Percentiles rank a stretch among this genome's conserved stretches.
Evolutionary conservation across 2,329 filamentous ascomycete species (phyloP).

Genomic region (Epichloe sylvatica): DNA sequence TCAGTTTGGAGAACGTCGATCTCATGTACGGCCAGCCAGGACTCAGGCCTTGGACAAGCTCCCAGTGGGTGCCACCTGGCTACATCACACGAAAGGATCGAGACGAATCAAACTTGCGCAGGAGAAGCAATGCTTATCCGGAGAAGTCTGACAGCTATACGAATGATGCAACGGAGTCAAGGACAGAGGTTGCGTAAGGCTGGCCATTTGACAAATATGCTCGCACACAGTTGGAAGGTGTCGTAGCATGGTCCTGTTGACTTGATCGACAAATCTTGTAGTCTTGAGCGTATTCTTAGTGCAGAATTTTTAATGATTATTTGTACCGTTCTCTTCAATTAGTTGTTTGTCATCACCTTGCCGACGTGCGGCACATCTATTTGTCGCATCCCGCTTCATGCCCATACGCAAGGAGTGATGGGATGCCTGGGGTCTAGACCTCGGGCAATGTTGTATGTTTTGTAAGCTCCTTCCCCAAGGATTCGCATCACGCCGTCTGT

Average conservation of each 20-base stretch:
- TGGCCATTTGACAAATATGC: background rate
- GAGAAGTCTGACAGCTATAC: conserved; percentile 6
- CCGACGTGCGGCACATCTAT: too few species aligned
- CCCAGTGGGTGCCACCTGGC: conserved; percentile 36
- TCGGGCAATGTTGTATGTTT: too few species aligned
- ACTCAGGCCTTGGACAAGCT: conserved; percentile 48
- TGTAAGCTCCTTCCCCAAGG: too few species aligned
- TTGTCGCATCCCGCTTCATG: too few species aligned
- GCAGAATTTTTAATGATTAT: background rate
- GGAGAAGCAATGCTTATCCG: conserved; percentile 6
- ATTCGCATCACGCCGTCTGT: too few species aligned
- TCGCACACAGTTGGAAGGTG: background rate
- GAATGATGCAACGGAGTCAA: conserved; percentile 3
- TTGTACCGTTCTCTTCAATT: too few species aligned
- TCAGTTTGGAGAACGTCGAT: conserved; percentile 59
- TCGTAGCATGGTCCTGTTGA: background rate
- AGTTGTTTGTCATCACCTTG: too few species aligned
- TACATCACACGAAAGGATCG: conserved; percentile 26
- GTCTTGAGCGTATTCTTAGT: background rate
- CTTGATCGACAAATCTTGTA: background rate
- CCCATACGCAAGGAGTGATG: too few species aligned
- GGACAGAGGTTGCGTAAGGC: conserved; percentile 1
- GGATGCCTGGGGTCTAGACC: too few species aligned
- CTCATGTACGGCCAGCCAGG: conserved; percentile 48
- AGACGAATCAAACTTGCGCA: conserved; percentile 16